Conservation (phyloP, 306 rosid species). For the Rosa lucieae region DNA sequence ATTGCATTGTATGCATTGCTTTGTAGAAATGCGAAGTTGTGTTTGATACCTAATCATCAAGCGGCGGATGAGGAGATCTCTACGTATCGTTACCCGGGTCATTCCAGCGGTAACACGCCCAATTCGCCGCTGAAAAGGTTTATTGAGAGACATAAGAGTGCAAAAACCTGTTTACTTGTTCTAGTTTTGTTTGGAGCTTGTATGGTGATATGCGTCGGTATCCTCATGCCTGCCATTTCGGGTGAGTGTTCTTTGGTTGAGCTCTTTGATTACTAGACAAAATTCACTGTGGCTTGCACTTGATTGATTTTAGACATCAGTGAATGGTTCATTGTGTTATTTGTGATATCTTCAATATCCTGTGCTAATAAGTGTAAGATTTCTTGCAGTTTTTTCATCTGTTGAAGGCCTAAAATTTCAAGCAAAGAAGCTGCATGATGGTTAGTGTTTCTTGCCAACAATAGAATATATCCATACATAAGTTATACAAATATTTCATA, state of each 20-base stretch:
- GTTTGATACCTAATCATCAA: constrained; percentile 75
- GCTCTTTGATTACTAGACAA: neutral
- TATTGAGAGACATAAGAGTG: constrained; percentile 64
- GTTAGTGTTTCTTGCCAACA: constrained; percentile 45
- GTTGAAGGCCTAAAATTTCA: constrained; percentile 64
- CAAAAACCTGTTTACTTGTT: constrained; percentile 56
- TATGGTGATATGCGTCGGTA: constrained; percentile 72
- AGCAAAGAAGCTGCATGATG: constrained; percentile 34
- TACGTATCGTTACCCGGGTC: constrained; percentile 50
- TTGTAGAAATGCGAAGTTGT: constrained; percentile 72
- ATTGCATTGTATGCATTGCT: constrained; percentile 72
- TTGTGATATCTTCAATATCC: constrained; percentile 17
- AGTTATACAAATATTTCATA: too few relatives aligned
- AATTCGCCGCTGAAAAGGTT: constrained; percentile 54
- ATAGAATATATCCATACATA: neutral
- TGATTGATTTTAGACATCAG: constrained; percentile 10
- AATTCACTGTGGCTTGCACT: neutral
- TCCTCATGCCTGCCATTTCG: constrained; percentile 75
- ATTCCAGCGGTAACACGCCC: constrained; percentile 45
- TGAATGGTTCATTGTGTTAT: constrained; percentile 4
- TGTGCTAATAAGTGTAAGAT: constrained; percentile 33
- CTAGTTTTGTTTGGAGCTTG: constrained; percentile 76
- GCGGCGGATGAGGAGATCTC: constrained; percentile 88
- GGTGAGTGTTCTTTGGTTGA: constrained; percentile 41
- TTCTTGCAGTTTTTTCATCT: constrained; percentile 71